A percentile compares a stretch with the other conserved stretches of the same genome.
Conservation (phyloP, 805 yeast species). For the Debaryomyces maramus region DNA sequence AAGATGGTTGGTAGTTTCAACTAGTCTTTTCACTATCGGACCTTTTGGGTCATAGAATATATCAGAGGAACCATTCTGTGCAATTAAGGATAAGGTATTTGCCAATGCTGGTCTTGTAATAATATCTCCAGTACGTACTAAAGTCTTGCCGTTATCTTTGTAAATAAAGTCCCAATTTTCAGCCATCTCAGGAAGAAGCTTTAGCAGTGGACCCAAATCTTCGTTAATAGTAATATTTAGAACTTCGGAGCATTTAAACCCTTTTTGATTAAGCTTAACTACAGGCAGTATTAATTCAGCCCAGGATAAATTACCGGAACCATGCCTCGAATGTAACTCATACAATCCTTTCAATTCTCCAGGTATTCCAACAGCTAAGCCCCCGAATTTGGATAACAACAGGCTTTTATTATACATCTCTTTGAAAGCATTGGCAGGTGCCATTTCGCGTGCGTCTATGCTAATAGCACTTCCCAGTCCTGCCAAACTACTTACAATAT, state of each 20-base stretch:
- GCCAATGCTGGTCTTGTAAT: conserved; percentile 66
- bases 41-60: conserved; percentile 84
- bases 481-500: conserved; percentile 42
- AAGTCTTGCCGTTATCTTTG: conserved; percentile 21
- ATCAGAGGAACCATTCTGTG: conserved; percentile 72
- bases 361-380: conserved; percentile 83
- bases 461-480: conserved; percentile 49
- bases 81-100: conserved; percentile 65
- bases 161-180: conserved; percentile 61
- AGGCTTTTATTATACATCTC: conserved; percentile 62
- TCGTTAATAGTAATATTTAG: conserved; percentile 36
- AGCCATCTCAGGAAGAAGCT: conserved; percentile 24
- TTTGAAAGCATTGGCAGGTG: conserved; percentile 63
- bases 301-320: conserved; percentile 76
- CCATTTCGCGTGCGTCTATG: conserved; percentile 87
- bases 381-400: conserved; percentile 66
- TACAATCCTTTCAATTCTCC: conserved; percentile 90
- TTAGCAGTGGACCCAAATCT: conserved; percentile 26
- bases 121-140: conserved; percentile 55
- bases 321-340: conserved; percentile 56
- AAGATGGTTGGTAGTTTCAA: conserved; percentile 43
- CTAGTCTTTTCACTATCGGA: conserved; percentile 63
- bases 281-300: conserved; percentile 73
- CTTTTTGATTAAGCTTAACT: conserved; percentile 58
- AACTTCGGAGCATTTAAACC: conserved; percentile 48